These are phyloP conservation scores for Chlorophyllum brunneum DNA, from an alignment of 768 basidiomycete genomes.

Conservation along the genomic window DNA sequence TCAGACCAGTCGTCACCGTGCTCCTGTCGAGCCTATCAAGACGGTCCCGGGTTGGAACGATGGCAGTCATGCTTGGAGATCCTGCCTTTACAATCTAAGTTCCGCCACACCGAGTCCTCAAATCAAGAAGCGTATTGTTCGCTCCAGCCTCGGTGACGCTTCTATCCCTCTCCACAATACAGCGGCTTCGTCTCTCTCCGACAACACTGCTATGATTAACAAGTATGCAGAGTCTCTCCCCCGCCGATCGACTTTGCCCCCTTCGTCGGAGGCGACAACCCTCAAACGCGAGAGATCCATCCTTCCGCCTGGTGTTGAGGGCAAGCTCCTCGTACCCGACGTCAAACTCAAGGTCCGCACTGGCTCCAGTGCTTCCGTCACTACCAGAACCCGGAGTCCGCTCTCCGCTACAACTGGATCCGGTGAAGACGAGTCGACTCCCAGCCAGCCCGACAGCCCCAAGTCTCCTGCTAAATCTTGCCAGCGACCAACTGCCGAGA, in stretches of 20 bases:
- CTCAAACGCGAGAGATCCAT: slow-evolving; percentile 47
- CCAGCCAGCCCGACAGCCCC: slow-evolving; percentile 20
- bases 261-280: slow-evolving; percentile 3
- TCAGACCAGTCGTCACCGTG: slow-evolving; percentile 22
- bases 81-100: slow-evolving; percentile 49
- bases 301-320: slow-evolving; percentile 57
- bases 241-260: slow-evolving; percentile 4
- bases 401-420: slow-evolving; percentile 25
- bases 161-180: slow-evolving; percentile 2
- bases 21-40: slow-evolving; percentile 28
- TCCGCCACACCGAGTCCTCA: slow-evolving; percentile 46
- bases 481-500: slow-evolving; percentile 46
- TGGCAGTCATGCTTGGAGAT: slow-evolving; percentile 61
- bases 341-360: slow-evolving; percentile 37
- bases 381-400: slow-evolving; percentile 31
- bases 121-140: slow-evolving; percentile 7
- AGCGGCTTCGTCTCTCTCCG: slow-evolving; percentile 18
- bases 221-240: slow-evolving; percentile 50
- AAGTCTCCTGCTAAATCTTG: slow-evolving; percentile 19
- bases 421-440: slow-evolving; percentile 27
- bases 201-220: slow-evolving; percentile 40
- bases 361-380: slow-evolving; percentile 34
- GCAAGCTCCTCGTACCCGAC: slow-evolving; percentile 52
- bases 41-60: slow-evolving; percentile 66
- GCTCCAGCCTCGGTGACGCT: slow-evolving; percentile 21